Percentiles rank a stretch among this genome's conserved stretches.
Evolutionary conservation across 352 stramenopile genomes (phyloP).

Genomic region (Globisporangium cylindrosporum): DNA sequence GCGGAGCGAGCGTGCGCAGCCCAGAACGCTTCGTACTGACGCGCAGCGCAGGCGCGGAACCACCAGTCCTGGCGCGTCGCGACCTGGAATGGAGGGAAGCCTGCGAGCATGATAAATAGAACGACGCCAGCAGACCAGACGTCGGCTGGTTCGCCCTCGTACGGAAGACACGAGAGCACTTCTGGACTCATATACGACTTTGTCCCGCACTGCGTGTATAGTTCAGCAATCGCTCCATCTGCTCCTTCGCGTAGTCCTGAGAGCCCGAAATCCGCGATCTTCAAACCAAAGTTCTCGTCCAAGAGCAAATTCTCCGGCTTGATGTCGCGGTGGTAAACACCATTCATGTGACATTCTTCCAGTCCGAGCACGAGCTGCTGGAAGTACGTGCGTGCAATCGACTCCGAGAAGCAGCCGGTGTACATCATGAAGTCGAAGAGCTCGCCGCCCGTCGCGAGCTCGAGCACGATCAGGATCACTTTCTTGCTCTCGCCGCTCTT

Average conservation of each 20-base stretch:
- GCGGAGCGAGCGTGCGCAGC: conserved; percentile 65
- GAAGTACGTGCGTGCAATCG: conserved; percentile 86
- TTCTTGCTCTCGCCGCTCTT: conserved; percentile 70
- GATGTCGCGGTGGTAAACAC: conserved; percentile 92
- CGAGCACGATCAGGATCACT: conserved; percentile 88
- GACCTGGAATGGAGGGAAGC: conserved; percentile 91
- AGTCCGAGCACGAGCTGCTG: conserved; percentile 81
- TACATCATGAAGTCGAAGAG: conserved; percentile 94
- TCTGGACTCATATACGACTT: conserved; percentile 93
- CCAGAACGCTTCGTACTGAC: conserved; percentile 82
- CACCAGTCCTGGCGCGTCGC: conserved; percentile 88
- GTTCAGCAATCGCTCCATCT: conserved; percentile 54
- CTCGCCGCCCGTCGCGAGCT: conserved; percentile 84
- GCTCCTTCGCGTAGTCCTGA: conserved; percentile 81
- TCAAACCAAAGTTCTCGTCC: conserved; percentile 81
- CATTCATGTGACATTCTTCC: conserved; percentile 74
- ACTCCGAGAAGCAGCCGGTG: conserved; percentile 87
- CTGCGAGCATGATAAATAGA: conserved; percentile 92
- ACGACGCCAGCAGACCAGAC: conserved; percentile 92
- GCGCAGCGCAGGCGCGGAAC: conserved; percentile 73
- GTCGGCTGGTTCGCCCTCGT: conserved; percentile 86
- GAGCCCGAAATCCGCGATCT: conserved; percentile 96
- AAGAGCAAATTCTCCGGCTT: conserved; percentile 94
- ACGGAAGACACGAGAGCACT: conserved; percentile 77
- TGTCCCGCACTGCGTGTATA: conserved; percentile 89